Base-by-base conservation (phyloP, 306 rosid species). In the Prosopis cineraria region DNA sequence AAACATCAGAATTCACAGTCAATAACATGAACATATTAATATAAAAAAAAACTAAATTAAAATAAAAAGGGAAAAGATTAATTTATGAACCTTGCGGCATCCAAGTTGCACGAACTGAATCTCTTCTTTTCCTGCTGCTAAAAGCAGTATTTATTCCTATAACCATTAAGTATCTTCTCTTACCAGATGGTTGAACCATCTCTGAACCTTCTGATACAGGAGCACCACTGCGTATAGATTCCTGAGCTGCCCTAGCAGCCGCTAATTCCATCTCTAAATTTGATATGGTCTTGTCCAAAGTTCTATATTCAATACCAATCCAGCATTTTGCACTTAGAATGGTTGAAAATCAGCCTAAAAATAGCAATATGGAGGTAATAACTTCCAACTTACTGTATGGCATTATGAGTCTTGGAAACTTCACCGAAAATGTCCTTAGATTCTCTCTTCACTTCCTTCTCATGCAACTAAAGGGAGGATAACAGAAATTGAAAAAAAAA, bases 91-190 rank as follows among this genome's bases (percentile, higher is more conserved):
- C 99, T 96, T 91, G 99, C 59, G 92, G 98, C 92, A 96, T 86
- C 98, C 99, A 96, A 2, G 99, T 91, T 9, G 88, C 94, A 27
- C 99, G 96, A 90, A 96, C 90, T 0, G 99, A 96, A 79, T 96
- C 98, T 83, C 99, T 87, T 89, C 99, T 91, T 88, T 90, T 93
- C 62, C 99, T 75, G 93, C 99, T 96, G 85, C 99, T 96, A 73
- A 96, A 96, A 77, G 99, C 99, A 59, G 99, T 96, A 68, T 96
- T 96, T 73, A 96, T 84, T 74, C 99, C 99, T 62, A 96, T 58
- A 44, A 96, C 97, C 99, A 96, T 96, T 71, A 91, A 73, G 81
- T 91, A 93, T 84, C 82, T 90, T 86, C 91, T 89, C 89, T 80
- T 89, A 56, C 88, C 79, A 2, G 89, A 81, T 41, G 93, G 76